Evolutionary conservation across 495 filamentous ascomycete genomes (phyloP), one percentile per base, ranked within the genome.

Genomic region (Viridothelium virens): DNA sequence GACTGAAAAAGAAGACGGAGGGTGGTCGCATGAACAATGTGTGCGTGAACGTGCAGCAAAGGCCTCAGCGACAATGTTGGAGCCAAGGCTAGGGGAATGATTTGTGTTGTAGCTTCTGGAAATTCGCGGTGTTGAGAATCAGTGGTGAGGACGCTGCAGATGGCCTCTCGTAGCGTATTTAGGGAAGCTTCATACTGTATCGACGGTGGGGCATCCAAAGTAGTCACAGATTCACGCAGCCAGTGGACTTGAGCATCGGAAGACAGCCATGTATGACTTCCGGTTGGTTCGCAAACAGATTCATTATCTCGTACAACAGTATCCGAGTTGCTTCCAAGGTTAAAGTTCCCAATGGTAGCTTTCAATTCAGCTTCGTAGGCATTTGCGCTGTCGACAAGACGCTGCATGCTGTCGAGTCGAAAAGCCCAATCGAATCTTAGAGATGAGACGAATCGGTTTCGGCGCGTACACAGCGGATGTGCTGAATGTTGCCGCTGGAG

Each of bases 1-100:
- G 85, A 80, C 63, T 81, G 85, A 77, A 97, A 96, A 50, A 97
- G 81, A 61, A 94, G 80, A 56, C 86, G 88, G 68, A 96, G 85
- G 66, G 87, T 88, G 14, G 88, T 87, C 14, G 83, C 82, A 70
- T 94, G 91, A 41, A 97, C 81, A 1, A 96, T 77, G 56, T 82
- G 80, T 9, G 90, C 85, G 74, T 98, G 93, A 6, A 85, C 83
- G 14, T 83, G 75, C 33, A 97, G 79, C 36, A 92, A 76, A 7
- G 90, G 89, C 5, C 81, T 83, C 70, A 97, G 87, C 0, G 91
- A 95, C 9, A 96, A 80, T 14, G 86, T 78, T 2, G 91, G 86
- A 7, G 86, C 80, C 9, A 91, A 33, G 62, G 59, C 25, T 44
- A 3, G 44, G 67, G 61, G 65, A 63, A 38, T n/a, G 46, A 37